A percentile compares a stretch with the other conserved stretches of the same genome.
Conservation (phyloP, 306 rosid species). For the Trifolium repens region DNA sequence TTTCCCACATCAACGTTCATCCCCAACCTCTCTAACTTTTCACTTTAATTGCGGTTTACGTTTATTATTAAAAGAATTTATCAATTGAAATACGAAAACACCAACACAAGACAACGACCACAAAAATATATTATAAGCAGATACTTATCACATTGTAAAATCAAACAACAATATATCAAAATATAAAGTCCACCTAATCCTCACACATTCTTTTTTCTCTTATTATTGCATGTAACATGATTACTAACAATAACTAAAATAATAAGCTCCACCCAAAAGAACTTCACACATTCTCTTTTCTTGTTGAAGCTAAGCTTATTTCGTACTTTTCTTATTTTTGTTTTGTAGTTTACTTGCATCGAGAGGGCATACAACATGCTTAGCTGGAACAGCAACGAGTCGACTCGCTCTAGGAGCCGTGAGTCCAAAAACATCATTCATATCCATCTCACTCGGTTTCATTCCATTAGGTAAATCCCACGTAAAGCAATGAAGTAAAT, state of each 20-base stretch:
- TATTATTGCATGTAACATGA: not conserved
- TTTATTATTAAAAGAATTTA: not conserved
- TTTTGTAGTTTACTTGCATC: not conserved
- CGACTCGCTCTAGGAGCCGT: conserved; percentile 78
- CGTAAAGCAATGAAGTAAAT: conserved; percentile 71
- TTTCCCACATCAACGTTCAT: not conserved
- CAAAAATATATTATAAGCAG: not conserved
- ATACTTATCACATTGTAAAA: not conserved
- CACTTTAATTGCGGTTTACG: not conserved
- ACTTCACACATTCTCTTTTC: not conserved
- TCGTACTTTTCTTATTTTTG: not conserved
- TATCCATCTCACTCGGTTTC: conserved; percentile 71
- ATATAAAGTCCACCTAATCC: conserved; percentile 1
- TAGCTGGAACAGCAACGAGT: conserved; percentile 64
- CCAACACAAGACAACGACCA: conserved; percentile 1
- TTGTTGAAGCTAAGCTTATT: not conserved
- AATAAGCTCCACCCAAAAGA: not conserved
- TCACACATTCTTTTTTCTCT: not conserved
- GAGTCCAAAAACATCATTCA: conserved; percentile 78
- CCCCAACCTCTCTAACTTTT: not conserved
- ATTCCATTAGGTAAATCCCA: conserved; percentile 81
- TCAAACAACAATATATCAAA: conserved; percentile 1
- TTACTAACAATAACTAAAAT: not conserved
- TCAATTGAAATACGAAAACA: not conserved
- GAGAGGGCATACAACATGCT: conserved; percentile 58